These are phyloP conservation scores for Candida incommunis DNA, from an alignment of 805 yeast genomes.

Conservation along the genomic window DNA sequence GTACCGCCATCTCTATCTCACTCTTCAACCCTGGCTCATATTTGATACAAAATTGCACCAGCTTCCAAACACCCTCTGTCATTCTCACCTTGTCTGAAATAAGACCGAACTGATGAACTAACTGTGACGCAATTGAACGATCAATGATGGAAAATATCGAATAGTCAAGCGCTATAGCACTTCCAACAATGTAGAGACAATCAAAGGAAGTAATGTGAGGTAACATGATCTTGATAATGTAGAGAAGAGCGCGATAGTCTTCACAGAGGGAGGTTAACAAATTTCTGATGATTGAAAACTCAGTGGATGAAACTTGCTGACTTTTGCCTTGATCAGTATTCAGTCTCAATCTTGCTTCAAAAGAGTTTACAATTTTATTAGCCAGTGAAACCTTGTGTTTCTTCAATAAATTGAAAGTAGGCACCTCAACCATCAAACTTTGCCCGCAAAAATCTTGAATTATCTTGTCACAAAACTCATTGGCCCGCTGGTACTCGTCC, in stretches of 20 bases:
- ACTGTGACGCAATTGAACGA: constrained; percentile 6
- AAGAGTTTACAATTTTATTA: not conserved
- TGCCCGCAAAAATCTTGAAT: too few relatives aligned
- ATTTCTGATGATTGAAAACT: constrained; percentile 33
- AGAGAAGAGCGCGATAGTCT: constrained; percentile 11
- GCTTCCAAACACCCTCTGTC: constrained; percentile 12
- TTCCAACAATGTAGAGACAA: constrained; percentile 29
- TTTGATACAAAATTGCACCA: constrained; percentile 11
- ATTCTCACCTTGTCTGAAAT: constrained; percentile 9
- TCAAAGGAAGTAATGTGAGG: constrained; percentile 41
- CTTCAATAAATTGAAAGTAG: not conserved
- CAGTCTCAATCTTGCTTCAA: not conserved
- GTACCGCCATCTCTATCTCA: constrained; percentile 12
- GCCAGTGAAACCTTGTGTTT: not conserved
- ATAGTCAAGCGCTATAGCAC: constrained; percentile 8
- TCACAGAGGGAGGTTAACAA: constrained; percentile 42
- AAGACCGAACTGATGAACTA: constrained; percentile 10
- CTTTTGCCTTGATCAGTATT: not conserved
- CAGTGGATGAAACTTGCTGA: constrained; percentile 1
- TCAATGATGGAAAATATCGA: constrained; percentile 11
- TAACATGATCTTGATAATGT: constrained; percentile 32
- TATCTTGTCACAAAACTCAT: not conserved
- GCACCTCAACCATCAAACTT: not conserved
- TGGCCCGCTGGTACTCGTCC: not conserved
- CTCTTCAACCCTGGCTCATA: constrained; percentile 7